Conservation (phyloP, 352 stramenopile species). For the Globisporangium canariense region DNA sequence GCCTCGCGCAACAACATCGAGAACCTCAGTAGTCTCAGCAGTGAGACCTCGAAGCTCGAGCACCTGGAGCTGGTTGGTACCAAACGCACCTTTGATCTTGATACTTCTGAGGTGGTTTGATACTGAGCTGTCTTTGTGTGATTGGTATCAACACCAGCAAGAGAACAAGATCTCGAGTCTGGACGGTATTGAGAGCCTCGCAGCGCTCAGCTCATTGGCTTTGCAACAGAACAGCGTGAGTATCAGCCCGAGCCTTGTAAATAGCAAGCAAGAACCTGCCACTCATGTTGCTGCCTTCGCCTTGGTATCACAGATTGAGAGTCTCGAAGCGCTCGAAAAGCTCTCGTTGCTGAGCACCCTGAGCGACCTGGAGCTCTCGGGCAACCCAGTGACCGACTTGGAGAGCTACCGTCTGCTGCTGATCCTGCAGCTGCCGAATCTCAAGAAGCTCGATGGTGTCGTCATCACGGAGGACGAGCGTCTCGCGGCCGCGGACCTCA, state of each 20-base stretch:
- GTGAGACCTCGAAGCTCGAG: slow-evolving; percentile 48
- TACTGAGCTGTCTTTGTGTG: background rate
- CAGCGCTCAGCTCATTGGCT: slow-evolving; percentile 37
- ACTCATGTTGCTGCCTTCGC: background rate
- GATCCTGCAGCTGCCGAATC: slow-evolving; percentile 44
- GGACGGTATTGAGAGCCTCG: slow-evolving; percentile 47
- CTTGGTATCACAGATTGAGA: slow-evolving; percentile 36
- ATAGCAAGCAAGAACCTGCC: background rate
- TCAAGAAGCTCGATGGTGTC: slow-evolving; percentile 62
- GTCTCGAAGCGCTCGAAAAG: slow-evolving; percentile 41
- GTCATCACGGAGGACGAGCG: slow-evolving; percentile 58
- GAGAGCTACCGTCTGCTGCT: slow-evolving; percentile 56
- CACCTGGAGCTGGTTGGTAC: slow-evolving; percentile 44
- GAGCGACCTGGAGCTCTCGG: slow-evolving; percentile 40
- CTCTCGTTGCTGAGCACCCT: slow-evolving; percentile 42
- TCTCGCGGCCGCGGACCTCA: slow-evolving; percentile 53
- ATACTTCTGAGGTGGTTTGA: background rate
- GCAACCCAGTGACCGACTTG: slow-evolving; percentile 49
- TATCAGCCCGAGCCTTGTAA: background rate
- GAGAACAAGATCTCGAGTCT: slow-evolving; percentile 67
- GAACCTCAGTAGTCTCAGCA: slow-evolving; percentile 34
- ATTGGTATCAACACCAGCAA: slow-evolving; percentile 26
- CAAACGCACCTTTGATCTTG: background rate
- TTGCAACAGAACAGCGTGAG: slow-evolving; percentile 66
- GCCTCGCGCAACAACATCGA: slow-evolving; percentile 49